Evolutionary conservation across 441 rosid species (phyloP).

Genomic region (Jatropha multifida): DNA sequence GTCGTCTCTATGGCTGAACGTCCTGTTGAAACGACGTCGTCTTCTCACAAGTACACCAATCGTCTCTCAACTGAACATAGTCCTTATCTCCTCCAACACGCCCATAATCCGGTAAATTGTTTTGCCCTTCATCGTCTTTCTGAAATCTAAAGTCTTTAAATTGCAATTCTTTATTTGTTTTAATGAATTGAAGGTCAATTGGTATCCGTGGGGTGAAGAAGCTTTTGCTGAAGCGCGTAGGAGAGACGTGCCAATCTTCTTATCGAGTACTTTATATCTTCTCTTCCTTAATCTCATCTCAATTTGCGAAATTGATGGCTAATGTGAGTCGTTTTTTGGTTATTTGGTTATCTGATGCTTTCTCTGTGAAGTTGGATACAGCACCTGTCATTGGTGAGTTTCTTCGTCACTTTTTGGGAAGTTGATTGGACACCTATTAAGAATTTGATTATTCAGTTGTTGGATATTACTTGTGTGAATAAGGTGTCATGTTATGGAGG

Average conservation of each 20-base stretch:
- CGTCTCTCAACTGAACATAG: conserved; percentile 90
- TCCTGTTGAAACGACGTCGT: conserved; percentile 36
- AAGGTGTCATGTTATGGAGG: conserved; percentile 99
- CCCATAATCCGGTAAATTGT: conserved; percentile 69
- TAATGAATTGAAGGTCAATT: conserved; percentile 59
- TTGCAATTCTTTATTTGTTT: neutral
- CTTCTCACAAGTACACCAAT: conserved; percentile 53
- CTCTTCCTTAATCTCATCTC: neutral
- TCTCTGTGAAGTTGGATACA: conserved; percentile 85
- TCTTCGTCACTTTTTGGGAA: conserved; percentile 9
- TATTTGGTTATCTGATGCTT: neutral
- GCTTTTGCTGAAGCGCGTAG: conserved; percentile 81
- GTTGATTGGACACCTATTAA: conserved; percentile 4
- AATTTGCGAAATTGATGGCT: conserved; percentile 6
- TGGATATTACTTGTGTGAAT: neutral
- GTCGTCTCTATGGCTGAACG: conserved; percentile 65
- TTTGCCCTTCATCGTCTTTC: neutral
- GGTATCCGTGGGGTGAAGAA: conserved; percentile 97
- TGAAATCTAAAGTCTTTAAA: neutral
- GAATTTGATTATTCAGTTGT: neutral
- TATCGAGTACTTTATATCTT: conserved; percentile 58
- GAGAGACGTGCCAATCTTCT: conserved; percentile 88
- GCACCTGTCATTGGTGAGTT: conserved; percentile 98
- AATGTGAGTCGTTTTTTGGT: neutral
- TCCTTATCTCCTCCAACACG: conserved; percentile 95